These are phyloP conservation scores for Penicillium atrosanguineum DNA, from an alignment of 495 filamentous ascomycete genomes.

Conservation along the genomic window DNA sequence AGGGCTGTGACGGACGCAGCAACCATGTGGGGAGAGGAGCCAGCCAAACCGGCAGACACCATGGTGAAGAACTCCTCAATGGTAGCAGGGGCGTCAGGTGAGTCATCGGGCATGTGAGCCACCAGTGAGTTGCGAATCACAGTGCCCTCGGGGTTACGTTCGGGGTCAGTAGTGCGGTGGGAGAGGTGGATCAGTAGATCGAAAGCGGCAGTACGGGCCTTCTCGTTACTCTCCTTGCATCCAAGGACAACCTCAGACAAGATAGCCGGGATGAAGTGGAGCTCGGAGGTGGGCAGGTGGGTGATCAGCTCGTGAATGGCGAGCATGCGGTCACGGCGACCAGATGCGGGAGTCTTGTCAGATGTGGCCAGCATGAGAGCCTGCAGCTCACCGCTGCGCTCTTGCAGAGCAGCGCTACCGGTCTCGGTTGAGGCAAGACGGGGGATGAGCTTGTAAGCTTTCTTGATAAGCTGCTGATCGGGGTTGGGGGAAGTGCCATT, in stretches of 20 bases:
- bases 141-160: constrained; percentile 58
- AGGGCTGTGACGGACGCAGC: constrained; percentile 90
- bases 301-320: constrained; percentile 77
- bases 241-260: constrained; percentile 91
- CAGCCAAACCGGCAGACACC: constrained; percentile 92
- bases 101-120: constrained; percentile 74
- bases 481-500: constrained; percentile 46
- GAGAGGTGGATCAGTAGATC: constrained; percentile 88
- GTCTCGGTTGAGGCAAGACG: constrained; percentile 75
- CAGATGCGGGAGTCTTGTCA: constrained; percentile 79
- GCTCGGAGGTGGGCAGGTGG: constrained; percentile 66
- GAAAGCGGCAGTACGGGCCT: constrained; percentile 82
- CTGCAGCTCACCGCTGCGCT: constrained; percentile 74
- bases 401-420: constrained; percentile 66
- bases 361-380: constrained; percentile 69
- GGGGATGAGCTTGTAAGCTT: constrained; percentile 96
- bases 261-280: constrained; percentile 90
- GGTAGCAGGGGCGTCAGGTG: constrained; percentile 70
- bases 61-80: constrained; percentile 98
- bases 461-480: constrained; percentile 97
- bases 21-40: constrained; percentile 89
- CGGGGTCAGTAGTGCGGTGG: constrained; percentile 63
- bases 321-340: constrained; percentile 77
- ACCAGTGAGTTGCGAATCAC: constrained; percentile 80
- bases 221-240: constrained; percentile 96